These are phyloP conservation scores for Holtermanniella nyarrowii DNA, from an alignment of 768 basidiomycete genomes.

Conservation along the genomic window DNA sequence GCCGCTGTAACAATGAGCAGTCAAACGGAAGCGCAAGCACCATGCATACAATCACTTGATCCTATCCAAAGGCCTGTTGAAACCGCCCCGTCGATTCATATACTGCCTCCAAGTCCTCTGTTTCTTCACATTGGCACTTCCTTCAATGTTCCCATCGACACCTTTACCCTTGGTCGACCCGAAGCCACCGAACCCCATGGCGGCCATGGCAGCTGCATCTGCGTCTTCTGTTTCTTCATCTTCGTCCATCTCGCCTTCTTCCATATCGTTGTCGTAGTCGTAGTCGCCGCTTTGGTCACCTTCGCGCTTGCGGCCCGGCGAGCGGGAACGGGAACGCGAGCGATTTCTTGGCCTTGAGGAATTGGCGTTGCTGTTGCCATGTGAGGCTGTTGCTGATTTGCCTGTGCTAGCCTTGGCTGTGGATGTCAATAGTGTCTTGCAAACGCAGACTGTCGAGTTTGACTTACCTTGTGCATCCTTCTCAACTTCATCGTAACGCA, in stretches of 20 bases:
- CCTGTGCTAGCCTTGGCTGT: too few relatives aligned
- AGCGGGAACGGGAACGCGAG: neutral
- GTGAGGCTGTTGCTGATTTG: neutral
- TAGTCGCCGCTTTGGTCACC: conserved; percentile 31
- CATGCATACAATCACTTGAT: too few relatives aligned
- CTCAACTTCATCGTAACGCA: conserved; percentile 16
- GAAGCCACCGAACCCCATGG: conserved; percentile 84
- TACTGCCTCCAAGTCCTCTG: conserved; percentile 91
- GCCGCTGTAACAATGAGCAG: too few relatives aligned
- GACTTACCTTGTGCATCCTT: conserved; percentile 10
- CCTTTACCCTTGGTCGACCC: conserved; percentile 66
- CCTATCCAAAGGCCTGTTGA: conserved; percentile 75
- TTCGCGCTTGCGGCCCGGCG: conserved; percentile 47
- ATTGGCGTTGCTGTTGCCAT: neutral
- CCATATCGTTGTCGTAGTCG: too few relatives aligned
- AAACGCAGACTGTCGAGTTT: neutral
- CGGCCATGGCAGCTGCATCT: conserved; percentile 71
- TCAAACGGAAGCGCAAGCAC: too few relatives aligned
- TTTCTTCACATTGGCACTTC: conserved; percentile 46
- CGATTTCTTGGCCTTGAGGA: neutral
- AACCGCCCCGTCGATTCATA: conserved; percentile 66
- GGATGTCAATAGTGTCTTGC: too few relatives aligned
- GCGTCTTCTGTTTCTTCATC: conserved; percentile 50
- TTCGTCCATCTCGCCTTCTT: conserved; percentile 39
- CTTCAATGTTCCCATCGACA: conserved; percentile 46